Base-by-base conservation (phyloP, 179 eudicot species). In the Silene noctiflora region DNA sequence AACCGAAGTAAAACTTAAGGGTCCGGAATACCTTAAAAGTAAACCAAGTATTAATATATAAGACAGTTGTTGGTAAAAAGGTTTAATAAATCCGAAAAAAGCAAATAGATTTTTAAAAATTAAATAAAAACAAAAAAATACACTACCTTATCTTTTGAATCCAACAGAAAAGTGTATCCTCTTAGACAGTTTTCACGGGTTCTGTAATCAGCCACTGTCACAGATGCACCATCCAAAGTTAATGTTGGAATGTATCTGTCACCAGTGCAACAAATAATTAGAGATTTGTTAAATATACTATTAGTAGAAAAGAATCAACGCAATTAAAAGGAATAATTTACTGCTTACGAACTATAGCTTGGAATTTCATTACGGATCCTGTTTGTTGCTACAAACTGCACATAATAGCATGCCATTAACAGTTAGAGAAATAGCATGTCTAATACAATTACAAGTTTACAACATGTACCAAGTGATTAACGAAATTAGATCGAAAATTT, bases 181-280 rank as follows among this genome's bases (percentile, higher is more conserved):
- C 75, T 87, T 81, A 93, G 84, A 78, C 98, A 89, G 77, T 77
- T 87, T 72, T 91, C 92, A 71, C 99, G 96, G 75, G 91, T 85
- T 80, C 76, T 82, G 65, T 82, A 83, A 64, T 91, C 99, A 20
- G 88, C 85, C 71, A 89, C 84, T 77, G 83, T 88, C 76, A 93
- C 85, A 19, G 94, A 87, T 75, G 84, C 81, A 74, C 89, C 97
- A 82, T 93, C 91, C 84, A 93, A 69, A 65, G 77, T 84, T 82
- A 95, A 78, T 3, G 87, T 90, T 19, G 99, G 99, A 79, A 87
- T 77, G 84, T 93, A 88, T 66, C 99, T 95, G 87, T 25, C 74
- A 77, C 56, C 73, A 70, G 67, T 16, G 39, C 60, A 62, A 48
- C 13, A 72, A 73, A 35, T 61, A 46, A 55, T 19, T 55, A 42